These are phyloP conservation scores for Betula pendula DNA, from an alignment of 306 rosid genomes.

Conservation along the genomic window DNA sequence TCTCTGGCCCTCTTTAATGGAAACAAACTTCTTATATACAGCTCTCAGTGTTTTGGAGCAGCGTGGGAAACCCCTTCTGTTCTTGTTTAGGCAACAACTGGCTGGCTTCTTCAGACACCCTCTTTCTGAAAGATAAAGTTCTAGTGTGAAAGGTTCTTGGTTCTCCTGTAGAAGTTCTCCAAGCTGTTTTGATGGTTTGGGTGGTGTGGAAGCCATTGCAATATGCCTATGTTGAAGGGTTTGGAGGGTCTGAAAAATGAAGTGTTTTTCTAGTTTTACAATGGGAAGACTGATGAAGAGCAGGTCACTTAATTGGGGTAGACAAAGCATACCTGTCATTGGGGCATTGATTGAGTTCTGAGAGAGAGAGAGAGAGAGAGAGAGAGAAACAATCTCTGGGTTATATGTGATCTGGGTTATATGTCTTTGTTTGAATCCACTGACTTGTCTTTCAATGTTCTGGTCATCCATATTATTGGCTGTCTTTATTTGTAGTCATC, in stretches of 20 bases:
- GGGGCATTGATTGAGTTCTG: background rate
- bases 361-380: conserved; percentile 28
- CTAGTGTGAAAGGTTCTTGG: conserved; percentile 80
- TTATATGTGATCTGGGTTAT: conserved; percentile 8
- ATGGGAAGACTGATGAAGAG: conserved; percentile 28
- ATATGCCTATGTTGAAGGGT: conserved; percentile 13
- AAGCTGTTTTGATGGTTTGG: conserved; percentile 54
- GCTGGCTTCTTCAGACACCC: conserved; percentile 42
- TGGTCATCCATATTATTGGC: conserved; percentile 5
- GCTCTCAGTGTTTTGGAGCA: conserved; percentile 41
- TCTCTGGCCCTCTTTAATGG: conserved; percentile 20
- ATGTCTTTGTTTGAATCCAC: background rate
- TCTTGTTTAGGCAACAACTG: conserved; percentile 25
- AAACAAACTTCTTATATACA: conserved; percentile 47
- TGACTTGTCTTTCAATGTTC: background rate
- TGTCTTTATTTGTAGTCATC: conserved; percentile 2
- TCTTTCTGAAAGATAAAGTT: conserved; percentile 65
- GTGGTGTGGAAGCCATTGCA: conserved; percentile 54
- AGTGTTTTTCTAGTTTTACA: background rate
- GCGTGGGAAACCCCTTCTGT: conserved; percentile 33
- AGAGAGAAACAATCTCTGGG: background rate
- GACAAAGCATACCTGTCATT: conserved; percentile 32
- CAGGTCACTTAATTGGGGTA: conserved; percentile 34
- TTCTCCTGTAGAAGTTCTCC: conserved; percentile 64
- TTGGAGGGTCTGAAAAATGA: conserved; percentile 13